Conservation (phyloP, 192 early-diverging fungal genomes). For the Entophlyctis luteolus region DNA sequence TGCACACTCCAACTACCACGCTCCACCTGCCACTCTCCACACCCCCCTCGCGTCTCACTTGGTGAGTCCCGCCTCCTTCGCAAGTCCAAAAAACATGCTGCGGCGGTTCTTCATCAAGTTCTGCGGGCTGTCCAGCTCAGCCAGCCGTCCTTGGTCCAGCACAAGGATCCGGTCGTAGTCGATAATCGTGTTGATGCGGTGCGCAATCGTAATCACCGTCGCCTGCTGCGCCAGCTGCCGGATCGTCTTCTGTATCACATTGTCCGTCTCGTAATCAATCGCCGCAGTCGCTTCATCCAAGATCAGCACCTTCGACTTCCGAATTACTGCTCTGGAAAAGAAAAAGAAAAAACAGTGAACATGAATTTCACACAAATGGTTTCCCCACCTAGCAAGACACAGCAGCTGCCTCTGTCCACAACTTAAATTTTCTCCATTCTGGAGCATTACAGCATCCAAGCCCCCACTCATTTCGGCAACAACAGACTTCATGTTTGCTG, state of each 20-base stretch:
- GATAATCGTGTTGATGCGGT: constrained; percentile 75
- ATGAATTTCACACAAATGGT: not conserved
- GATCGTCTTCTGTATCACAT: constrained; percentile 71
- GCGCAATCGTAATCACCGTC: constrained; percentile 56
- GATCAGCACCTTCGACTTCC: constrained; percentile 70
- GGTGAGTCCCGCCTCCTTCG: constrained; percentile 51
- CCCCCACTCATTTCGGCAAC: constrained; percentile 60
- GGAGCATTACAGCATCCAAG: constrained; percentile 59
- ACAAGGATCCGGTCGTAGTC: constrained; percentile 62
- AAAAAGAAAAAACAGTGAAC: constrained; percentile 20
- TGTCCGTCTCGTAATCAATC: constrained; percentile 61
- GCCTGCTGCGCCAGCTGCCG: constrained; percentile 32
- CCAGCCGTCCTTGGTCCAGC: constrained; percentile 51
- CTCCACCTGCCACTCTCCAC: too few relatives aligned
- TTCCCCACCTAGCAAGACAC: constrained; percentile 61
- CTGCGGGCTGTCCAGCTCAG: constrained; percentile 55
- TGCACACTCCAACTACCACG: too few relatives aligned
- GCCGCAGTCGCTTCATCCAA: constrained; percentile 84
- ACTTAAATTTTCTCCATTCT: constrained; percentile 59
- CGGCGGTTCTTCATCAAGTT: constrained; percentile 48
- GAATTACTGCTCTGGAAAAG: constrained; percentile 54
- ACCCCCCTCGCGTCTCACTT: not conserved
- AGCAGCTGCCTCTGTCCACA: constrained; percentile 81
- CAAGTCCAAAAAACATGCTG: constrained; percentile 60
- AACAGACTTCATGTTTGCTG: constrained; percentile 62